Evolutionary conservation across 371 early-diverging fungal species (phyloP).

Genomic region (Fennellomyces sp.): DNA sequence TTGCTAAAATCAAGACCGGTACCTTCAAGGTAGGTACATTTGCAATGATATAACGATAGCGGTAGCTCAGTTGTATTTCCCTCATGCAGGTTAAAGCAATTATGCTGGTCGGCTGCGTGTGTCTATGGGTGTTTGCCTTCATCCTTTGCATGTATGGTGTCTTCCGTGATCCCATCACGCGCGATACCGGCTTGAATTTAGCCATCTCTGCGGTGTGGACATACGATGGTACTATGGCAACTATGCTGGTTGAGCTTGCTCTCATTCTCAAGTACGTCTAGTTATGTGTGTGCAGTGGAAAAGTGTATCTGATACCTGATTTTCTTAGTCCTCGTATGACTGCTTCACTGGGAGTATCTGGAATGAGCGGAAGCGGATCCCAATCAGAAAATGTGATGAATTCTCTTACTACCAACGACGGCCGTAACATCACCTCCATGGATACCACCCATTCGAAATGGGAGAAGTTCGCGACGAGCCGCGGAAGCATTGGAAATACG

Average conservation of each 20-base stretch:
- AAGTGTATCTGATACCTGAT: neutral
- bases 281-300: too few relatives aligned
- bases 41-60: neutral
- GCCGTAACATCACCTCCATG: slow-evolving; percentile 6
- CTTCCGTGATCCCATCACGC: slow-evolving; percentile 18
- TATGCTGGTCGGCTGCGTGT: slow-evolving; percentile 19
- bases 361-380: neutral
- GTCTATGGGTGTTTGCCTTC: slow-evolving; percentile 26
- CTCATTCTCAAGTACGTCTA: slow-evolving; percentile 33
- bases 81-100: slow-evolving; percentile 15
- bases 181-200: slow-evolving; percentile 17
- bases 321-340: slow-evolving; percentile 19
- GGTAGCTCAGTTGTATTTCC: too few relatives aligned
- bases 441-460: neutral
- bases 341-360: slow-evolving; percentile 10
- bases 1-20: slow-evolving; percentile 30
- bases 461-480: slow-evolving; percentile 3
- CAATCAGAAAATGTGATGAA: slow-evolving; percentile 2
- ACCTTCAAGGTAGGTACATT: slow-evolving; percentile 24
- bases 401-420: slow-evolving; percentile 5
- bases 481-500: neutral
- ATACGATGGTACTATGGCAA: slow-evolving; percentile 29
- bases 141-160: slow-evolving; percentile 25
- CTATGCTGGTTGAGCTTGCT: slow-evolving; percentile 27
- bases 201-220: slow-evolving; percentile 25